Conservation (phyloP, 495 filamentous ascomycete genomes). For the Viridothelium virens region DNA sequence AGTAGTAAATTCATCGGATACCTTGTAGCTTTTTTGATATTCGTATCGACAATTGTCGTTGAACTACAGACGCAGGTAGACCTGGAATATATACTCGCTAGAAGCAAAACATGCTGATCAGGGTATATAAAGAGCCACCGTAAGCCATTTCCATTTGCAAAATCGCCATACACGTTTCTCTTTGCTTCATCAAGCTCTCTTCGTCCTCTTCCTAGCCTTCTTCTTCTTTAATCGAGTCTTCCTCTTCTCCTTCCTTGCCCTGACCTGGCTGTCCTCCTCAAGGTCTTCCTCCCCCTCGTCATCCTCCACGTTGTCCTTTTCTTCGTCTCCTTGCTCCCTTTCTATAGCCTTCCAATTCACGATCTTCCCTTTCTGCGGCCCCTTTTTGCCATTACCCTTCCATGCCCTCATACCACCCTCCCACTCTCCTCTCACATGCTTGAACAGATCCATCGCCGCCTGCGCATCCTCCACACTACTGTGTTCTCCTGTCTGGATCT, state of each 20-base stretch:
- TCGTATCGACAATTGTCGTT: too few species aligned
- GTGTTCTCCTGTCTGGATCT: conserved; percentile 72
- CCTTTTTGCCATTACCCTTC: conserved; percentile 38
- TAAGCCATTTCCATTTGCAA: background rate
- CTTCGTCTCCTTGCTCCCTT: conserved; percentile 28
- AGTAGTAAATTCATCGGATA: too few species aligned
- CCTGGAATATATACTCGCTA: too few species aligned
- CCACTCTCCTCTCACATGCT: conserved; percentile 70
- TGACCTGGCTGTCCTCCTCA: conserved; percentile 13
- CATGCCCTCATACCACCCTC: conserved; percentile 62
- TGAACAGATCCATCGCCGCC: conserved; percentile 79
- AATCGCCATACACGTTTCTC: background rate
- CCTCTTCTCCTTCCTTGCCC: conserved; percentile 13
- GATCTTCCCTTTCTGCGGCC: conserved; percentile 22
- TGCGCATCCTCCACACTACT: conserved; percentile 80
- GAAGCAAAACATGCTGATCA: background rate
- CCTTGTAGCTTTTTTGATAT: too few species aligned
- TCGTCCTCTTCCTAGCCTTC: conserved; percentile 47
- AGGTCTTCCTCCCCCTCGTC: conserved; percentile 19
- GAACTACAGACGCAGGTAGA: too few species aligned
- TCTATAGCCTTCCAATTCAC: conserved; percentile 35
- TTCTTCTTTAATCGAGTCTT: conserved; percentile 32
- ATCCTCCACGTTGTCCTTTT: conserved; percentile 24
- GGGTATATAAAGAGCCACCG: background rate
- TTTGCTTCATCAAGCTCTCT: conserved; percentile 37